phyloP scores from a whole-genome alignment of 257 asterid species.

The Thymus mandschuricus region DNA sequence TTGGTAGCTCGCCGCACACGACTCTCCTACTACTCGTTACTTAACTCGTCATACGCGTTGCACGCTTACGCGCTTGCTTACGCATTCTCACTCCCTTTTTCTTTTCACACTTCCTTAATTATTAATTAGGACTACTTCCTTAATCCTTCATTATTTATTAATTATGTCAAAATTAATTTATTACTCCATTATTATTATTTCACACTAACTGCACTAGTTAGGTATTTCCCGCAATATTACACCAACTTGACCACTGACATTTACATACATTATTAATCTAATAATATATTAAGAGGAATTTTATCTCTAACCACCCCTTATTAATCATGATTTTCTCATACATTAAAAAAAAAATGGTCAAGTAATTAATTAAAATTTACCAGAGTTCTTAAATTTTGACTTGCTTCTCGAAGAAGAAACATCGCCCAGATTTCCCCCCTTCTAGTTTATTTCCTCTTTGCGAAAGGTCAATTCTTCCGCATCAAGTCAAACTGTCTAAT shows the following conservation, averaged over 20 bases:
- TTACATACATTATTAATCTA: neutral
- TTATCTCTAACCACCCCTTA: neutral
- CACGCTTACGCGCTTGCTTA: constrained; percentile 28
- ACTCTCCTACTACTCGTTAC: constrained; percentile 21
- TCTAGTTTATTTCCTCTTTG: constrained; percentile 12
- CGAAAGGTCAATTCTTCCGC: constrained; percentile 26
- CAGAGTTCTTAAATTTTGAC: constrained; percentile 13
- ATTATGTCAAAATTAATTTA: neutral
- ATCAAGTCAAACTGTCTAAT: constrained; percentile 32
- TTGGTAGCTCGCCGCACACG: constrained; percentile 25
- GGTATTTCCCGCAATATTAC: neutral
- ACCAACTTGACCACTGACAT: neutral
- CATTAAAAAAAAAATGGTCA: neutral
- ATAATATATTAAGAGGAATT: neutral
- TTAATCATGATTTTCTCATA: neutral
- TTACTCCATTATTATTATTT: neutral
- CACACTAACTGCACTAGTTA: constrained; percentile 1
- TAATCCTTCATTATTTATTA: neutral
- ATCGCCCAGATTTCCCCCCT: constrained; percentile 22
- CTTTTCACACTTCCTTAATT: neutral
- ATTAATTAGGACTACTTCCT: neutral
- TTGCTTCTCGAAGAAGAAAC: constrained; percentile 32
- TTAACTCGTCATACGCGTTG: constrained; percentile 1
- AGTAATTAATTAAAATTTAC: neutral
- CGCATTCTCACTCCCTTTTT: constrained; percentile 20